These are phyloP conservation scores for Aspergillus pseudoterreus DNA, from an alignment of 2,329 filamentous ascomycete species.

Conservation along the genomic window DNA sequence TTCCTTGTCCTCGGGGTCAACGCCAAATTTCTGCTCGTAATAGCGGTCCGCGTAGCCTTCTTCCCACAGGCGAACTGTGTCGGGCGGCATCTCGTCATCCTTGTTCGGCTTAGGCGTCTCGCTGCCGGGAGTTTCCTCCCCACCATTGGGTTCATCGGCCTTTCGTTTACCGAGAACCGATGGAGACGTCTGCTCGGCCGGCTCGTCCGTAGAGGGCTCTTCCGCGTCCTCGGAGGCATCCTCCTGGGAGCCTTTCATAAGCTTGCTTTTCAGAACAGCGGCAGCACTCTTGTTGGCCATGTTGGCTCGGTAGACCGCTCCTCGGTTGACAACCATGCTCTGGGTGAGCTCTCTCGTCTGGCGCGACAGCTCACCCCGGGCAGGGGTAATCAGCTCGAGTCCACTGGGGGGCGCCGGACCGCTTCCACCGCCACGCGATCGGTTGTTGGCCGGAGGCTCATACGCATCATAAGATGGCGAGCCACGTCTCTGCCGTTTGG, in stretches of 20 bases:
- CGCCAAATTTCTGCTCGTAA: constrained; percentile 94
- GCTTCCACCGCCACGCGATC: constrained; percentile 21
- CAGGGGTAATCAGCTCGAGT: constrained; percentile 57
- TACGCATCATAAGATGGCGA: constrained; percentile 43
- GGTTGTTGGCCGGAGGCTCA: constrained; percentile 24
- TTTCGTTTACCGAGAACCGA: constrained; percentile 56
- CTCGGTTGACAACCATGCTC: constrained; percentile 80
- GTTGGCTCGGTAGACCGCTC: constrained; percentile 64
- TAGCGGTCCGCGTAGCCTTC: constrained; percentile 93
- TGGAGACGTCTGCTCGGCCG: constrained; percentile 24
- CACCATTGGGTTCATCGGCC: constrained; percentile 61
- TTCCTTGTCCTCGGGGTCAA: constrained; percentile 72
- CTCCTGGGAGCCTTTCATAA: constrained; percentile 50
- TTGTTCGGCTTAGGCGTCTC: constrained; percentile 50
- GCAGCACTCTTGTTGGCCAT: constrained; percentile 92
- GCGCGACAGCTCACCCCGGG: constrained; percentile 51
- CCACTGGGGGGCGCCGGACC: constrained; percentile 40
- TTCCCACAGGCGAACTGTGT: constrained; percentile 90
- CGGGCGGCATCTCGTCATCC: constrained; percentile 63
- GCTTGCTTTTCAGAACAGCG: constrained; percentile 75
- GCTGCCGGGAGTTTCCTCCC: constrained; percentile 49
- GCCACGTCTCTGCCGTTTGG: constrained; percentile 41
- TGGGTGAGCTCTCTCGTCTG: constrained; percentile 68
- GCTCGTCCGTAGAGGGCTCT: constrained; percentile 22
- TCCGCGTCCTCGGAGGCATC: constrained; percentile 21